Conservation (phyloP, 75 land plant genomes). For the Pinus tabuliformis region DNA sequence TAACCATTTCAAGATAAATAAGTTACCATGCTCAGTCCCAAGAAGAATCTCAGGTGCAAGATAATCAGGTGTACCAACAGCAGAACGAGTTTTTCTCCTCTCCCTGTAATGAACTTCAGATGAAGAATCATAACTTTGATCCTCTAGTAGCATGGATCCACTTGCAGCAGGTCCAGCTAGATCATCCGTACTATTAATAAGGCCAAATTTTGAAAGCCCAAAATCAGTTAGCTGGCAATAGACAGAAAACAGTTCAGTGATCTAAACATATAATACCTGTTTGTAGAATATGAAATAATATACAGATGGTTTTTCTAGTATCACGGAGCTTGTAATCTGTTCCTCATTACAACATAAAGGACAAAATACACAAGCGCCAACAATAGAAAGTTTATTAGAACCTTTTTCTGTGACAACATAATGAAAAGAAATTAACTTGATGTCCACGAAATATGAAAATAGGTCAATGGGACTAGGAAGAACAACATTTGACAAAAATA, state of each 20-base stretch:
- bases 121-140: slow-evolving; percentile 11
- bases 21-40: slow-evolving; percentile 79
- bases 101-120: slow-evolving; percentile 23
- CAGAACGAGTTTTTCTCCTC: slow-evolving; percentile 47
- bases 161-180: slow-evolving; percentile 51
- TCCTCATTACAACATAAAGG: not conserved
- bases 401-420: not conserved
- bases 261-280: slow-evolving; percentile 5
- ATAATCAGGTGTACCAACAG: slow-evolving; percentile 94
- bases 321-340: not conserved
- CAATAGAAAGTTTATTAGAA: no score
- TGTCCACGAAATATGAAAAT: no score
- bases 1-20: not conserved
- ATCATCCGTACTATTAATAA: slow-evolving; percentile 72
- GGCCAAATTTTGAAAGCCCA: slow-evolving; percentile 87
- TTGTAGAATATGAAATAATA: not conserved
- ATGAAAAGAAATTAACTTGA: not conserved
- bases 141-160: slow-evolving; percentile 24
- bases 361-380: not conserved
- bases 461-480: no score
- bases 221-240: slow-evolving; percentile 85
- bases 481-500: no score
- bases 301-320: not conserved
- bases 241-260: not conserved
- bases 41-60: slow-evolving; percentile 90